Conservation (phyloP, 1,284 basidiomycete genomes). For the Lignosus rhinocerotis region DNA sequence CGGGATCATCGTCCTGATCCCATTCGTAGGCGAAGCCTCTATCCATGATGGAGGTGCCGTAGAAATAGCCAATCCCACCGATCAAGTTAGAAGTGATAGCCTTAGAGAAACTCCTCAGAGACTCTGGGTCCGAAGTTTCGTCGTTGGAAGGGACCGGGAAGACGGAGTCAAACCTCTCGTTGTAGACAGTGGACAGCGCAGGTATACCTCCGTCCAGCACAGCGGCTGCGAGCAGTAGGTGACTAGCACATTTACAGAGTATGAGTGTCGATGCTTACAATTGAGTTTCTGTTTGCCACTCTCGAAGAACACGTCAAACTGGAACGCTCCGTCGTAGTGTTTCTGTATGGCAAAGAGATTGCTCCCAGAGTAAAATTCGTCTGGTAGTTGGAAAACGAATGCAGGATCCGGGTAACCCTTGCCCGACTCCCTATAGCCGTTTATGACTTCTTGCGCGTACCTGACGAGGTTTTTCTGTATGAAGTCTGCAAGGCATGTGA, state of each 20-base stretch:
- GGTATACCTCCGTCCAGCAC: slow-evolving; percentile 69
- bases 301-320: slow-evolving; percentile 87
- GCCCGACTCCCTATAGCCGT: slow-evolving; percentile 54
- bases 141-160: slow-evolving; percentile 70
- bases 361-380: slow-evolving; percentile 70
- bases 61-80: slow-evolving; percentile 93
- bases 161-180: slow-evolving; percentile 63
- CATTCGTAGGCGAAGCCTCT: slow-evolving; percentile 83
- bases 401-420: slow-evolving; percentile 73
- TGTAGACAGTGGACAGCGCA: slow-evolving; percentile 63
- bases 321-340: slow-evolving; percentile 78
- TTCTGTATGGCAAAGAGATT: slow-evolving; percentile 90
- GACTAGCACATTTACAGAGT: not conserved
- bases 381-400: slow-evolving; percentile 72
- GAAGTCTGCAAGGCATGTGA: slow-evolving; percentile 47
- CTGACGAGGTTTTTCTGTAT: slow-evolving; percentile 66
- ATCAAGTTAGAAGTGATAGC: slow-evolving; percentile 87
- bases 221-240: slow-evolving; percentile 42
- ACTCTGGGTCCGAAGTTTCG: slow-evolving; percentile 45
- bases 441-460: slow-evolving; percentile 55
- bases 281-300: slow-evolving; percentile 62
- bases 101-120: slow-evolving; percentile 77
- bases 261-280: slow-evolving; percentile 42
- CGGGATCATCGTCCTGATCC: slow-evolving; percentile 76
- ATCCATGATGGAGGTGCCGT: slow-evolving; percentile 89